phyloP scores from a whole-genome alignment of 2,329 filamentous ascomycete genomes.

The Truncatella angustata region DNA sequence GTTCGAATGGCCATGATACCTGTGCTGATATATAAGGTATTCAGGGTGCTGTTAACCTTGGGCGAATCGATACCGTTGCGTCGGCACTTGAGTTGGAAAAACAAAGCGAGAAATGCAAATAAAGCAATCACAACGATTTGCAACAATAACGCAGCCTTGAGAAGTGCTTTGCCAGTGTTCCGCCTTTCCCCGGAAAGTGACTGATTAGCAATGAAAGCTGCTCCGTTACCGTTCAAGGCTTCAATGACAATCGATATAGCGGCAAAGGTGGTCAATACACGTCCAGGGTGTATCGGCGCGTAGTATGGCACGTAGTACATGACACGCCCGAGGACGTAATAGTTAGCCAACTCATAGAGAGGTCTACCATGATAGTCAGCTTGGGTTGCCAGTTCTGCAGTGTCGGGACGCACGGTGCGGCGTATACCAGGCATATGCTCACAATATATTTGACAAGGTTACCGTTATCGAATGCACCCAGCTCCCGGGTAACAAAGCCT shows the following conservation, averaged over 20 bases:
- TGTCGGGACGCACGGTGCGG: conserved; percentile 28
- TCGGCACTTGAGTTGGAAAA: conserved; percentile 47
- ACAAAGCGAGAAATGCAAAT: conserved; percentile 46
- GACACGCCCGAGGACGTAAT: conserved; percentile 55
- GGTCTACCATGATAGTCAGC: conserved; percentile 35
- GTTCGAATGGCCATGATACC: conserved; percentile 50
- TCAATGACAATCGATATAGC: conserved; percentile 46
- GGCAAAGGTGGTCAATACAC: conserved; percentile 40
- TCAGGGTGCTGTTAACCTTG: conserved; percentile 35
- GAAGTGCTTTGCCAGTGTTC: conserved; percentile 40
- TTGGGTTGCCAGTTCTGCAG: background rate
- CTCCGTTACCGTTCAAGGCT: conserved; percentile 46
- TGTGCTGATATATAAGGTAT: conserved; percentile 51
- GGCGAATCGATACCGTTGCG: conserved; percentile 30
- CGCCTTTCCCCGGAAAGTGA: conserved; percentile 36
- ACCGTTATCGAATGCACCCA: conserved; percentile 46
- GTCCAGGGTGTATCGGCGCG: conserved; percentile 44
- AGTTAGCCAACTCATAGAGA: conserved; percentile 55
- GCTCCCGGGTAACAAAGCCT: conserved; percentile 49
- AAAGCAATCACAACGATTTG: conserved; percentile 51
- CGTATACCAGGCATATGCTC: conserved; percentile 36
- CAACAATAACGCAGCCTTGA: conserved; percentile 51
- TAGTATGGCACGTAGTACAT: conserved; percentile 58
- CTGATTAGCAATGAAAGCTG: conserved; percentile 45
- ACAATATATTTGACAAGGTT: conserved; percentile 41